Conservation (phyloP, 2,329 filamentous ascomycete species). For the Dactylella cylindrospora region DNA sequence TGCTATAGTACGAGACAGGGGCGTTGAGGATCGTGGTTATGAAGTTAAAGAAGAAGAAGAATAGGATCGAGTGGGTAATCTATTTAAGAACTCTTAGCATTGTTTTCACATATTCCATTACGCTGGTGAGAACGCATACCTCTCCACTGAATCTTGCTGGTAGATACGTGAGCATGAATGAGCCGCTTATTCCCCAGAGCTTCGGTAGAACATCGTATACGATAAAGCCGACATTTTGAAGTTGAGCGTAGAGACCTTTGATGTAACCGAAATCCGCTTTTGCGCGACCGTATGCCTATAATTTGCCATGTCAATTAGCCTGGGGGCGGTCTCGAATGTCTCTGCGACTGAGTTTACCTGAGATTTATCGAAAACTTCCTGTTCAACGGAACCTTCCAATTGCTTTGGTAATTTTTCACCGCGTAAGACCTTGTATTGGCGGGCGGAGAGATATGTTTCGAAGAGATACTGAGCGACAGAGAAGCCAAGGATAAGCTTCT, state of each 20-base stretch:
- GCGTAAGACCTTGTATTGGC: slow-evolving; percentile 85
- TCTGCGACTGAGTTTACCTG: slow-evolving; percentile 59
- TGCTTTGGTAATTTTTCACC: slow-evolving; percentile 79
- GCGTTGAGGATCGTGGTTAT: slow-evolving; percentile 77
- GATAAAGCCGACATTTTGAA: slow-evolving; percentile 86
- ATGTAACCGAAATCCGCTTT: slow-evolving; percentile 88
- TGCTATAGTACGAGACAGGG: slow-evolving; percentile 84
- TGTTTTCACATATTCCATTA: background rate
- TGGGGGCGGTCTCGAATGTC: background rate
- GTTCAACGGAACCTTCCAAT: slow-evolving; percentile 80
- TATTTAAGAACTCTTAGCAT: slow-evolving; percentile 2
- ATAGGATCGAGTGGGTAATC: slow-evolving; percentile 88
- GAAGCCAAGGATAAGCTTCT: slow-evolving; percentile 91
- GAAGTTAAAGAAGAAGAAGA: slow-evolving; percentile 82
- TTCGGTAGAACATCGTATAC: slow-evolving; percentile 88
- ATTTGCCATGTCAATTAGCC: background rate
- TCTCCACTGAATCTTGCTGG: slow-evolving; percentile 82
- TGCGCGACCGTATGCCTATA: slow-evolving; percentile 82
- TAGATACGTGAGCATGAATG: slow-evolving; percentile 70
- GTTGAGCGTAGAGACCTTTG: slow-evolving; percentile 77
- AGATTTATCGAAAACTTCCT: slow-evolving; percentile 90
- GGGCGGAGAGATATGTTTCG: slow-evolving; percentile 82
- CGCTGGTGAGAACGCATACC: slow-evolving; percentile 39
- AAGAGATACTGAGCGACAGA: slow-evolving; percentile 87
- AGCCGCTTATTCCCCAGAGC: slow-evolving; percentile 80